Conservation (phyloP, 495 filamentous ascomycete species). For the Arthonia radiata region DNA sequence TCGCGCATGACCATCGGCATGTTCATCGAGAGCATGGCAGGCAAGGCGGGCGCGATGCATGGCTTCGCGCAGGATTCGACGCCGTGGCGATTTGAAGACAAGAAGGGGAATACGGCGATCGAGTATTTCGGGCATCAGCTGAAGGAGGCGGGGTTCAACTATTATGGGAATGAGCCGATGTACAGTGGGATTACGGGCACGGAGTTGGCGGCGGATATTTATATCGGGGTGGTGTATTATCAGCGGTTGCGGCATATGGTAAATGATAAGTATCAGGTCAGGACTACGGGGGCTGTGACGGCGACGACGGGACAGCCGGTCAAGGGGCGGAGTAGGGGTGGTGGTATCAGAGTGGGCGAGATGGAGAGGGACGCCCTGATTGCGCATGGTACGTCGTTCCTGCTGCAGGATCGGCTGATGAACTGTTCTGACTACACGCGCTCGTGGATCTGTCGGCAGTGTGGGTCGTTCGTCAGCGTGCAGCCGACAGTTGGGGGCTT, state of each 20-base stretch:
- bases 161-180: constrained; percentile 94
- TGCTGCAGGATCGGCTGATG: constrained; percentile 82
- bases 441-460: constrained; percentile 67
- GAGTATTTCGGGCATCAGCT: constrained; percentile 95
- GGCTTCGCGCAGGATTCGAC: constrained; percentile 85
- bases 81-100: constrained; percentile 60
- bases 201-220: constrained; percentile 86
- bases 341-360: constrained; percentile 94
- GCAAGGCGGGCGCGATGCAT: constrained; percentile 82
- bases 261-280: constrained; percentile 96
- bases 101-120: constrained; percentile 63
- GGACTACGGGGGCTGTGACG: constrained; percentile 80
- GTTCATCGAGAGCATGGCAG: constrained; percentile 93
- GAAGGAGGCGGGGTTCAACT: constrained; percentile 84
- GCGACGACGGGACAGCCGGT: constrained; percentile 82
- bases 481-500: constrained; percentile 44
- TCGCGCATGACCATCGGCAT: constrained; percentile 99
- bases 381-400: constrained; percentile 81
- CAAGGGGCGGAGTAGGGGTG: constrained; percentile 84
- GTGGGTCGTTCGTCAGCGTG: constrained; percentile 69
- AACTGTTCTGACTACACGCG: constrained; percentile 85
- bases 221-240: constrained; percentile 90
- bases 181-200: constrained; percentile 90
- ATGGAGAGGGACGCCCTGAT: constrained; percentile 94
- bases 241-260: constrained; percentile 97